These are phyloP conservation scores for Eucalyptus pauciflora DNA, from an alignment of 345 rosid genomes.

Conservation along the genomic window DNA sequence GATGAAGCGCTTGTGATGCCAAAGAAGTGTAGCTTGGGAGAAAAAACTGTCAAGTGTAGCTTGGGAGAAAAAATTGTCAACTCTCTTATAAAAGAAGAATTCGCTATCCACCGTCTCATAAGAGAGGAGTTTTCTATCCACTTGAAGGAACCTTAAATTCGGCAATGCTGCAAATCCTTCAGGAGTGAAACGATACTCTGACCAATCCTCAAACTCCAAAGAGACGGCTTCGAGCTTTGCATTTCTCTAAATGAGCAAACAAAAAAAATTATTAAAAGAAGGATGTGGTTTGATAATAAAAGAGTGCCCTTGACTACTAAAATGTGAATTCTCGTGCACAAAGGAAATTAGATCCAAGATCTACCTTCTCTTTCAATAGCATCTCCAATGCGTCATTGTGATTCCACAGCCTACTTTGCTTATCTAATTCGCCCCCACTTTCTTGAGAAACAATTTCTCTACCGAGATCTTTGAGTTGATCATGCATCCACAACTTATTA, in stretches of 20 bases:
- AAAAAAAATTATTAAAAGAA: not conserved
- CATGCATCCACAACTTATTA: not conserved
- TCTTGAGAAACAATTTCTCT: not conserved
- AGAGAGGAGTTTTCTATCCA: too few relatives aligned
- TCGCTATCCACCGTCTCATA: accelerated
- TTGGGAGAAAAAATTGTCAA: too few relatives aligned
- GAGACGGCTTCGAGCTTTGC: too few relatives aligned
- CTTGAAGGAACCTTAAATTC: too few relatives aligned
- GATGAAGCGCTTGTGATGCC: too few relatives aligned
- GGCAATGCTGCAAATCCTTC: too few relatives aligned
- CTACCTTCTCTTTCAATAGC: not conserved
- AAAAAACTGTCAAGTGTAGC: too few relatives aligned
- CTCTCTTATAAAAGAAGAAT: accelerated
- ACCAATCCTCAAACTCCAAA: too few relatives aligned
- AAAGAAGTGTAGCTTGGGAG: too few relatives aligned
- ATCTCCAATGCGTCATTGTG: not conserved
- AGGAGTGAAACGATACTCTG: too few relatives aligned
- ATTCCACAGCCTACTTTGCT: not conserved
- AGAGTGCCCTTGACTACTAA: not conserved
- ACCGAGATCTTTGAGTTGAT: not conserved
- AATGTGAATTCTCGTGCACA: not conserved
- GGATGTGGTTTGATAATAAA: not conserved
- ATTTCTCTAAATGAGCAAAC: not conserved
- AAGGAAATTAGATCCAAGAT: not conserved
- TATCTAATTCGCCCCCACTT: not conserved